These are phyloP conservation scores for Talaromyces nanjingensis DNA, from an alignment of 495 filamentous ascomycete genomes.

Conservation along the genomic window DNA sequence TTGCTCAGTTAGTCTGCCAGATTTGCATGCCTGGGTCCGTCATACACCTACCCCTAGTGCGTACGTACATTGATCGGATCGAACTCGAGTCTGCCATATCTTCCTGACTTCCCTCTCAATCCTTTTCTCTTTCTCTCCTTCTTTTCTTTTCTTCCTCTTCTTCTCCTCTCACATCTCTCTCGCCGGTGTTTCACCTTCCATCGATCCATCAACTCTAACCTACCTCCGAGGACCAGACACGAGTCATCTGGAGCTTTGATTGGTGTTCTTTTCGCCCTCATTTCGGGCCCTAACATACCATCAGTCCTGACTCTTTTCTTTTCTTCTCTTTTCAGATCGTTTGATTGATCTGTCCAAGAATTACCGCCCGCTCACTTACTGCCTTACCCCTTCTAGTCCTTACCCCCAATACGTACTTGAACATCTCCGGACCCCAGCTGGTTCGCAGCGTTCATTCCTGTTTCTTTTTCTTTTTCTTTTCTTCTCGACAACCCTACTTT, in stretches of 20 bases:
- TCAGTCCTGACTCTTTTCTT: conserved; percentile 17
- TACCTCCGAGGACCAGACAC: not conserved
- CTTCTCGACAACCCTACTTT: not conserved
- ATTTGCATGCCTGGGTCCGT: not conserved
- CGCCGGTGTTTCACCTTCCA: not conserved
- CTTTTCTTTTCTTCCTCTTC: conserved; percentile 4
- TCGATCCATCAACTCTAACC: not conserved
- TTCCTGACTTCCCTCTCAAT: conserved; percentile 11
- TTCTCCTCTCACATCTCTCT: conserved; percentile 12
- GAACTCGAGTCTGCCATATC: not conserved
- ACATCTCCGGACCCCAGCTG: not conserved
- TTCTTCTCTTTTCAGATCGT: not conserved
- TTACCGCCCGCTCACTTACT: not conserved
- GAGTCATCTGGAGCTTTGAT: not conserved
- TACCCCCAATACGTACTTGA: not conserved
- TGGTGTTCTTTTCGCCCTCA: conserved; percentile 15
- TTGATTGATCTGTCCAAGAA: not conserved
- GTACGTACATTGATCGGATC: not conserved
- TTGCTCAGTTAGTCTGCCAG: not conserved
- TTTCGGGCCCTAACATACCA: conserved; percentile 24
- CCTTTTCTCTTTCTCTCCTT: conserved; percentile 14
- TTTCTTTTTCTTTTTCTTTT: conserved; percentile 13
- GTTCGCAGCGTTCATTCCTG: conserved; percentile 17
- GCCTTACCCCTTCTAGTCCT: not conserved
- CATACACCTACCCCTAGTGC: not conserved